These are phyloP conservation scores for Malus fusca DNA, from an alignment of 306 rosid species.

Conservation along the genomic window DNA sequence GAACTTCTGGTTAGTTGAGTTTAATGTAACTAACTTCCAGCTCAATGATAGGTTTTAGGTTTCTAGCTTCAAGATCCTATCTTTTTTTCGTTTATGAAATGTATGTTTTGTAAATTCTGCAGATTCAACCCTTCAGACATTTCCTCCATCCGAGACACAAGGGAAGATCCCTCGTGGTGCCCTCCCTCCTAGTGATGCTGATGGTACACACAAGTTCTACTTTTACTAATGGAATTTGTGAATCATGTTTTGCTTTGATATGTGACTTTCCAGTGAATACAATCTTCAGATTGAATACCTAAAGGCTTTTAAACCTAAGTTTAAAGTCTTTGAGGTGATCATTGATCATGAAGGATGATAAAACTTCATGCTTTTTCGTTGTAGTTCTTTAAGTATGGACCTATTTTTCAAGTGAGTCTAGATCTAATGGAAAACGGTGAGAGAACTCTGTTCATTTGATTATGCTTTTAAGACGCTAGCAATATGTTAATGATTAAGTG, in stretches of 20 bases:
- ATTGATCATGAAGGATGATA: not conserved
- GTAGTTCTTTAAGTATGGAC: not conserved
- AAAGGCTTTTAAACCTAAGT: not conserved
- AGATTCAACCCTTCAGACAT: conserved; percentile 87
- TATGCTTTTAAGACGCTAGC: not conserved
- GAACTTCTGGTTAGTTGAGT: not conserved
- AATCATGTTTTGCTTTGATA: not conserved
- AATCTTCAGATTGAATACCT: not conserved
- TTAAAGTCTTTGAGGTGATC: not conserved
- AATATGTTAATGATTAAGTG: not conserved
- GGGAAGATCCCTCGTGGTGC: conserved; percentile 78
- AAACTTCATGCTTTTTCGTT: not conserved
- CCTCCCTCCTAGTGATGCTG: conserved; percentile 81
- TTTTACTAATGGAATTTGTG: not conserved
- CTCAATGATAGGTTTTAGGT: not conserved
- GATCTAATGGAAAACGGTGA: not conserved
- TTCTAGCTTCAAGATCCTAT: not conserved
- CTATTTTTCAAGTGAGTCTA: not conserved
- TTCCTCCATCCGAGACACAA: conserved; percentile 76
- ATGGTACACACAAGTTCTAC: conserved; percentile 35
- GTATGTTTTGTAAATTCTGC: conserved; percentile 12
- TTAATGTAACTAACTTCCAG: not conserved
- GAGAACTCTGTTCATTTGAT: not conserved
- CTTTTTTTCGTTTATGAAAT: not conserved
- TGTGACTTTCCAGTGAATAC: not conserved